A percentile compares a stretch with the other conserved stretches of the same genome.
Conservation (phyloP, 768 basidiomycete species). For the Lactifluus rugatus region DNA sequence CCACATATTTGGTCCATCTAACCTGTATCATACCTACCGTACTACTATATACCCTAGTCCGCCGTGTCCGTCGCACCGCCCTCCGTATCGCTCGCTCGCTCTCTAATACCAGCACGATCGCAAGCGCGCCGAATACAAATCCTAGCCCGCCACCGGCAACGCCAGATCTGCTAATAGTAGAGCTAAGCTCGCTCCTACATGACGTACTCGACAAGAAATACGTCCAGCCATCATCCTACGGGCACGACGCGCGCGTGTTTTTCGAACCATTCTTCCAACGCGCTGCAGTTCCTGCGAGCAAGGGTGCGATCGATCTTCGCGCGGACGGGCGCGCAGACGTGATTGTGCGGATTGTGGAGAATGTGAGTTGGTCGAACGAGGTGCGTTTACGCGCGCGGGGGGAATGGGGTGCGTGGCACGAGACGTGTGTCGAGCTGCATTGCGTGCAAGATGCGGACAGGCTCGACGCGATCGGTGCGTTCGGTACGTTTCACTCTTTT, state of each 20-base stretch:
- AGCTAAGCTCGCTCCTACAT: neutral
- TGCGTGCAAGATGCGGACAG: constrained; percentile 52
- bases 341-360: constrained; percentile 57
- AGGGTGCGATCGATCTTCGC: too few species aligned
- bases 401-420: constrained; percentile 76
- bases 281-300: too few species aligned
- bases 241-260: neutral
- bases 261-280: neutral
- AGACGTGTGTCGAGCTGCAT: constrained; percentile 63
- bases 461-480: constrained; percentile 43
- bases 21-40: too few species aligned
- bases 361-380: constrained; percentile 82
- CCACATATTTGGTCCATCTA: too few species aligned
- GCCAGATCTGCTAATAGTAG: constrained; percentile 58
- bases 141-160: too few species aligned
- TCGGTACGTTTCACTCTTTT: constrained; percentile 35
- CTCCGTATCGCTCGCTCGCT: constrained; percentile 50
- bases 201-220: neutral
- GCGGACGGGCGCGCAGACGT: constrained; percentile 46
- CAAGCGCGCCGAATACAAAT: neutral
- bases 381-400: too few species aligned
- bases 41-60: constrained; percentile 43
- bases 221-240: too few species aligned
- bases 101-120: constrained; percentile 4
- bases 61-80: constrained; percentile 74